Conservation (phyloP, 2,329 filamentous ascomycete species). For the Daldinia eschscholtzii region DNA sequence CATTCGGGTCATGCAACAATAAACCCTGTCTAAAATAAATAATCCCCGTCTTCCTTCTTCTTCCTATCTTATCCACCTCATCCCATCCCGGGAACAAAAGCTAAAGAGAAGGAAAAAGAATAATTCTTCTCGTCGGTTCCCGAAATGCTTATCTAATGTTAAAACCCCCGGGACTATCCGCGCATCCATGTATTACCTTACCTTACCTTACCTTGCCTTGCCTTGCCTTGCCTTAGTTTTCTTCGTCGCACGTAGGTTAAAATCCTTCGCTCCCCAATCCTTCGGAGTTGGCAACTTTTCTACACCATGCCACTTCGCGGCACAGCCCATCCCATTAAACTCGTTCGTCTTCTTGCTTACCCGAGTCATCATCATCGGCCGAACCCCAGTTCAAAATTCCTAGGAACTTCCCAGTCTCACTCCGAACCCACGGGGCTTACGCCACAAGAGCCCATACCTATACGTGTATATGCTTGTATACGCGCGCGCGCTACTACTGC, state of each 20-base stretch:
- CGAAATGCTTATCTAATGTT: constrained; percentile 9
- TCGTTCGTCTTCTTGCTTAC: not conserved
- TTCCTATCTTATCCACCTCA: not conserved
- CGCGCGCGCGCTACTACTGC: not conserved
- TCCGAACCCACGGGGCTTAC: not conserved
- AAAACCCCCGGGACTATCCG: not conserved
- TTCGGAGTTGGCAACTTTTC: not conserved
- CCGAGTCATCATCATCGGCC: constrained; percentile 2
- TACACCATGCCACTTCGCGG: not conserved
- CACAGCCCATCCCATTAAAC: not conserved
- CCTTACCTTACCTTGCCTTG: not conserved
- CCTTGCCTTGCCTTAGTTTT: not conserved
- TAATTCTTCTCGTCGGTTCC: not conserved
- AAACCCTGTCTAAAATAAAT: not conserved
- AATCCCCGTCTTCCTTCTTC: not conserved
- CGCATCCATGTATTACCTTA: not conserved
- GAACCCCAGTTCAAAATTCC: not conserved
- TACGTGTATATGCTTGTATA: not conserved
- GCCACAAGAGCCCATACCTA: not conserved
- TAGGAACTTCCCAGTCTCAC: not conserved
- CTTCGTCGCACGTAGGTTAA: not conserved
- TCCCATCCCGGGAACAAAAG: not conserved
- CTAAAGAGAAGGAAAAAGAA: not conserved
- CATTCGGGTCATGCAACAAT: not conserved
- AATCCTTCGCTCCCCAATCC: constrained; percentile 8